Evolutionary conservation across 2,329 filamentous ascomycete species (phyloP).

Genomic region (Alternaria rosae): DNA sequence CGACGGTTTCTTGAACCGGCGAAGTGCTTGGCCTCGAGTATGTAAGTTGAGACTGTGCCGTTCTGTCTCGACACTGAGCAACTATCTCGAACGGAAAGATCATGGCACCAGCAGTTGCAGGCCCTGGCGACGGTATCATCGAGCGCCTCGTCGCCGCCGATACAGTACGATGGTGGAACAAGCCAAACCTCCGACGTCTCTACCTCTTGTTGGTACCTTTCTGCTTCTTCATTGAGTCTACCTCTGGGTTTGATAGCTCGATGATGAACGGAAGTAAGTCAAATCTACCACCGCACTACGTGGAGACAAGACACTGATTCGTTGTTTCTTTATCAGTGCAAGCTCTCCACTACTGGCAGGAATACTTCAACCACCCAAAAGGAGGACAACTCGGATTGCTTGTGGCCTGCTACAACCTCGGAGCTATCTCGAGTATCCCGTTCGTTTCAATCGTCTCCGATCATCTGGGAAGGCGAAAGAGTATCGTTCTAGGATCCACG

Average conservation of each 20-base stretch:
- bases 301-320: neutral
- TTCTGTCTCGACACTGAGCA: neutral
- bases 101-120: slow-evolving; percentile 35
- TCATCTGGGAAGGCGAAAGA: slow-evolving; percentile 63
- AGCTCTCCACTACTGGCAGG: slow-evolving; percentile 50
- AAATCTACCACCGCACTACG: neutral
- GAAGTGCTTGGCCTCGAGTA: slow-evolving; percentile 1
- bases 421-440: slow-evolving; percentile 65
- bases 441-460: slow-evolving; percentile 66
- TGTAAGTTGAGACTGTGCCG: neutral
- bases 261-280: neutral
- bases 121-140: slow-evolving; percentile 36
- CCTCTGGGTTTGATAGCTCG: slow-evolving; percentile 62
- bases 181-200: slow-evolving; percentile 64
- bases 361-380: slow-evolving; percentile 57
- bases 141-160: slow-evolving; percentile 48
- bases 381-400: slow-evolving; percentile 62
- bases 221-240: slow-evolving; percentile 69
- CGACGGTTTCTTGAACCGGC: neutral
- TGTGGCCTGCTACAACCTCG: slow-evolving; percentile 66
- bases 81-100: neutral
- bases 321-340: slow-evolving; percentile 55
- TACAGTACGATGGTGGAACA: slow-evolving; percentile 62
- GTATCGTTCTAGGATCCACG: slow-evolving; percentile 62
- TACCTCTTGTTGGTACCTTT: slow-evolving; percentile 67